A percentile compares a stretch with the other conserved stretches of the same genome.
Conservation (phyloP, 345 rosid genomes). For the Hibiscus trionum region DNA sequence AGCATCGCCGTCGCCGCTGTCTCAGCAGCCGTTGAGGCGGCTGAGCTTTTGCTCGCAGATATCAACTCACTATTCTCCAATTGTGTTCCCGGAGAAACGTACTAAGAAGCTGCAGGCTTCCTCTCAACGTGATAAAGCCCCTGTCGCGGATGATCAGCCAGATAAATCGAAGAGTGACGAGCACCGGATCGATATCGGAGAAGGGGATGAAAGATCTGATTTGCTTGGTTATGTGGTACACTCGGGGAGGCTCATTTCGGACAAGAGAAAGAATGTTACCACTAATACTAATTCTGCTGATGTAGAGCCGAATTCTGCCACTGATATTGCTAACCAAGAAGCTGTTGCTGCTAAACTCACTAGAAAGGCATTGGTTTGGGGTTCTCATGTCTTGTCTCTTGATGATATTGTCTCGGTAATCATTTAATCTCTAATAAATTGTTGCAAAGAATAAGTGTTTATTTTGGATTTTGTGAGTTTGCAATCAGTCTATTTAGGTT, state of each 20-base stretch:
- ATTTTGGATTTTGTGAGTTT: constrained; percentile 6
- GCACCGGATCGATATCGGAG: constrained; percentile 64
- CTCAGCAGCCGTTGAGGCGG: constrained; percentile 50
- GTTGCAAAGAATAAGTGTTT: neutral
- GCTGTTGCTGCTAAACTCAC: constrained; percentile 80
- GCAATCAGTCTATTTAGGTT: neutral
- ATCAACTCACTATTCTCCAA: constrained; percentile 64
- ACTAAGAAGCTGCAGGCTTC: constrained; percentile 64
- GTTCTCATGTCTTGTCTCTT: constrained; percentile 62
- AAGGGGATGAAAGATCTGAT: constrained; percentile 87
- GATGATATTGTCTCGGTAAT: constrained; percentile 76
- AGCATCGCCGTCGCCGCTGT: constrained; percentile 11
- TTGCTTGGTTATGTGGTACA: constrained; percentile 67
- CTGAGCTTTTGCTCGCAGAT: constrained; percentile 77
- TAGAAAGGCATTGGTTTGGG: constrained; percentile 81
- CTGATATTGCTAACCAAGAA: constrained; percentile 39
- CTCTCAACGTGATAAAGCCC: constrained; percentile 28
- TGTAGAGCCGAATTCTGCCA: constrained; percentile 30
- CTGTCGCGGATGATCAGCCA: constrained; percentile 26
- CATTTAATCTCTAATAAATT: constrained; percentile 3
- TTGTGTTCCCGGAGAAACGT: constrained; percentile 87
- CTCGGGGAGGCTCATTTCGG: constrained; percentile 69
- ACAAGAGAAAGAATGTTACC: constrained; percentile 38
- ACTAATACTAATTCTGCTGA: constrained; percentile 31
- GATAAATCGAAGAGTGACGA: constrained; percentile 51